Base-by-base conservation (phyloP, 208 protist species). In the Trypanosoma platydactyli region DNA sequence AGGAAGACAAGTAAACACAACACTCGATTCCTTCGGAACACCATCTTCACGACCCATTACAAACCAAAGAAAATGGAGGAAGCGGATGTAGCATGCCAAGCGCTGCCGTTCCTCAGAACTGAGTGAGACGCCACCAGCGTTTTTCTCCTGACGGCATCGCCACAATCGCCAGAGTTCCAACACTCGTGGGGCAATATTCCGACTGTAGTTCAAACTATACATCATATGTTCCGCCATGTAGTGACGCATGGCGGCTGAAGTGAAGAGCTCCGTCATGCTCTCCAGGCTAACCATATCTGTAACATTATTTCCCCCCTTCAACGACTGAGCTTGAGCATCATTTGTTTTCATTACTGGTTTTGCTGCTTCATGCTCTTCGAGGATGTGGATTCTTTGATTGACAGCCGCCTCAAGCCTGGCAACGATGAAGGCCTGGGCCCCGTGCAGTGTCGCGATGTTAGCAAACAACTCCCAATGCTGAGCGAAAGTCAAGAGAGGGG, bases 161-260 rank as follows among this genome's bases (percentile, higher is more conserved):
- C 73, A 89, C 16, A 85, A 59, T n/a, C 77, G 67, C 56, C 69
- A 71, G 0, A 94, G 59, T 29, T 78, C 70, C 48, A 89, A 63
- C 59, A 91, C 57, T 54, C 71, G 63, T 18, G 84, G 88, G 0
- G 83, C 76, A 44, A 78, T 77, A 22, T 71, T 86, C n/a, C 73
- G 60, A 38, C 73, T 80, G 73, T 86, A 94, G 64, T 91, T 77
- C 13, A 84, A 29, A 3, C 73, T 77, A 73, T 91, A 94, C 79
- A 86, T 87, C 75, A 90, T 82, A 66, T 94, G 85, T 76, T 94
- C 83, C 20, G 77, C 81, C 45, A 80, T 82, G 65, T 77, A 94
- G 63, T 82, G 79, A 35, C 67, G 63, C 77, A 92, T 81, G 0
- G 60, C 45, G 1, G 51, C 40, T 15, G 65, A 76, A 41, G 65